phyloP scores from a whole-genome alignment of 2,329 filamentous ascomycete species.

The Atkinsonella hypoxylon region DNA sequence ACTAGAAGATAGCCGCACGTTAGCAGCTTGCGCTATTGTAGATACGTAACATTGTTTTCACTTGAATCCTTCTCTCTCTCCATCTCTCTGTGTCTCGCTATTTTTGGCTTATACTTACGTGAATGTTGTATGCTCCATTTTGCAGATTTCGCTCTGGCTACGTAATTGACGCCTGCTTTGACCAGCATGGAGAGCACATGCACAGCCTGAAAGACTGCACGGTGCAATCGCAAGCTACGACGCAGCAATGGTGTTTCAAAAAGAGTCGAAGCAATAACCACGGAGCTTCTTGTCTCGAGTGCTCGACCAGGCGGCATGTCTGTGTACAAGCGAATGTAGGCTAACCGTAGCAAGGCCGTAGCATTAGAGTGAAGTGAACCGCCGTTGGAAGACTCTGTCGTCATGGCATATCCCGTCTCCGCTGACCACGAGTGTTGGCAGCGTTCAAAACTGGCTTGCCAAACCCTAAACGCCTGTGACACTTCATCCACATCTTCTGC shows the following conservation, averaged over 20 bases:
- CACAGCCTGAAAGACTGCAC: slow-evolving; percentile 55
- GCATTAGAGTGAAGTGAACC: slow-evolving; percentile 57
- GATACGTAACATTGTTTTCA: no score
- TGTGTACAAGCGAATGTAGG: slow-evolving; percentile 54
- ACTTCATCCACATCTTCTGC: slow-evolving; percentile 45
- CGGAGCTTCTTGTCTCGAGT: slow-evolving; percentile 53
- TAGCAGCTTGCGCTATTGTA: neutral
- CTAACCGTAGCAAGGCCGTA: slow-evolving; percentile 46
- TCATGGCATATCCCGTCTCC: slow-evolving; percentile 32
- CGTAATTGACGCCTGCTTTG: slow-evolving; percentile 50
- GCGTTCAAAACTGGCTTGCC: slow-evolving; percentile 47
- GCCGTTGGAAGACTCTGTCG: slow-evolving; percentile 38
- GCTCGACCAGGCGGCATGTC: slow-evolving; percentile 51
- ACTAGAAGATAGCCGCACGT: slow-evolving; percentile 21
- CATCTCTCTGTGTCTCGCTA: neutral
- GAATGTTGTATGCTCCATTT: slow-evolving; percentile 54
- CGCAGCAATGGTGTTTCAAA: slow-evolving; percentile 45
- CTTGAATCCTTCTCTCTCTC: neutral
- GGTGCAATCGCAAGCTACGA: slow-evolving; percentile 46
- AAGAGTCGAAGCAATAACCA: slow-evolving; percentile 48
- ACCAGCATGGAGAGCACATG: slow-evolving; percentile 57
- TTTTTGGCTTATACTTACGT: slow-evolving; percentile 26
- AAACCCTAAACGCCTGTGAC: slow-evolving; percentile 41
- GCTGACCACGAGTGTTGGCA: slow-evolving; percentile 38
- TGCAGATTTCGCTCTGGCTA: slow-evolving; percentile 46